Base-by-base conservation (phyloP, 176 grass and related monocot genomes). In the Typha latifolia region DNA sequence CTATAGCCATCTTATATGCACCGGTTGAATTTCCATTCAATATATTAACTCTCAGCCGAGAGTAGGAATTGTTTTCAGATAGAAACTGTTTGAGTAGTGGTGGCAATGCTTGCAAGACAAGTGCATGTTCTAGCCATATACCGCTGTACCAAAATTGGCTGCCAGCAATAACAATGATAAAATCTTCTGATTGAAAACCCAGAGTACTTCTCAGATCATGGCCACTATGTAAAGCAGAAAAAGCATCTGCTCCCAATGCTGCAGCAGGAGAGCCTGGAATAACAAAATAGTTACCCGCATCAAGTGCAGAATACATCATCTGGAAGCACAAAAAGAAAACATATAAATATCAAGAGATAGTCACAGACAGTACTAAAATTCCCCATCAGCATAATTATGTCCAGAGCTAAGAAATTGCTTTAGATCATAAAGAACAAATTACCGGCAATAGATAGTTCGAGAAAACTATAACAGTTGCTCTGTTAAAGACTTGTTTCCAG, bases 261-360 rank as follows among this genome's bases (percentile, higher is more conserved):
- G 85, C 86, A 71, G 76, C 68, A 57, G 95, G 84, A 51, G 74
- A 85, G 65, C 89, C 95, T 73, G 89, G 89, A 90, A 99, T 87
- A 26, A 94, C 86, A 32, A 90, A 84, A 81, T 85, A 90, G 69
- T 99, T 99, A 52, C 89, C 95, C 71, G 73, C 79, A 90, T 99
- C 89, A 99, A 99, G 85, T 85, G 80, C 73, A 74, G 86, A 83
- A 79, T 99, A 99, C 83, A 87, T 85, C 78, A 99, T 78, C 95
- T 99, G 95, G 74, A 90, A 69, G 20, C 59, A 79, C 19, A 74
- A 43, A 62, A 51, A 81, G 72, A 76, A 64, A 68, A 66, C 68
- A 66, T 66, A 61, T 15, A 18, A 61, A 61, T 55, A 9, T 61
- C 32, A 47, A n/a, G 14, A 31, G 14, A 3, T 16, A 8, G 22